Evolutionary conservation across 163 green algal genomes (phyloP).

Genomic region (Scenedesmus sp.): DNA sequence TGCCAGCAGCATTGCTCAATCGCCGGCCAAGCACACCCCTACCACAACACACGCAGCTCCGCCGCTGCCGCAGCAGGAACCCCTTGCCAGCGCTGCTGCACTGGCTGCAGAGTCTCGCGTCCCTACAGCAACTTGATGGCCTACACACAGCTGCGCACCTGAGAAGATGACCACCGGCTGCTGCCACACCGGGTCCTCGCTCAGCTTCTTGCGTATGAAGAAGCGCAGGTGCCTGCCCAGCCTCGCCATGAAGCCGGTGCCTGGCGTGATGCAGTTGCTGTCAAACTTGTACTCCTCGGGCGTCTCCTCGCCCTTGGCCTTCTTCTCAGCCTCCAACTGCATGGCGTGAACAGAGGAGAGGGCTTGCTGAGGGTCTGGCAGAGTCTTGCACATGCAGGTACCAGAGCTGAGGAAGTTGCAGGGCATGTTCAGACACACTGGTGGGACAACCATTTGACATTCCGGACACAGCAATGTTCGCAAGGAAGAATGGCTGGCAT

Average conservation of each 20-base stretch:
- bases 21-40: neutral
- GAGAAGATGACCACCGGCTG: slow-evolving; percentile 85
- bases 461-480: too few relatives aligned
- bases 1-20: slow-evolving; percentile 41
- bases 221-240: slow-evolving; percentile 87
- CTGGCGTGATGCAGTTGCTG: slow-evolving; percentile 93
- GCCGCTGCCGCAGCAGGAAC: too few relatives aligned
- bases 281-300: slow-evolving; percentile 72
- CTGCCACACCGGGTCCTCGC: slow-evolving; percentile 88
- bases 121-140: too few relatives aligned
- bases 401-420: too few relatives aligned
- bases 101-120: too few relatives aligned
- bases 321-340: slow-evolving; percentile 64
- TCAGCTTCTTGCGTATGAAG: slow-evolving; percentile 87
- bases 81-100: too few relatives aligned
- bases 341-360: neutral
- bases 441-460: too few relatives aligned
- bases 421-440: too few relatives aligned
- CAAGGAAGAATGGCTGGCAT: too few relatives aligned
- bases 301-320: slow-evolving; percentile 67
- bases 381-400: neutral
- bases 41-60: neutral
- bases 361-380: neutral
- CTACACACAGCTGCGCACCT: slow-evolving; percentile 60
- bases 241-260: slow-evolving; percentile 93